Evolutionary conservation across 148 eudicot species (phyloP), one percentile per base, ranked within the genome.

Genomic region (Vaccinium myrtillus): DNA sequence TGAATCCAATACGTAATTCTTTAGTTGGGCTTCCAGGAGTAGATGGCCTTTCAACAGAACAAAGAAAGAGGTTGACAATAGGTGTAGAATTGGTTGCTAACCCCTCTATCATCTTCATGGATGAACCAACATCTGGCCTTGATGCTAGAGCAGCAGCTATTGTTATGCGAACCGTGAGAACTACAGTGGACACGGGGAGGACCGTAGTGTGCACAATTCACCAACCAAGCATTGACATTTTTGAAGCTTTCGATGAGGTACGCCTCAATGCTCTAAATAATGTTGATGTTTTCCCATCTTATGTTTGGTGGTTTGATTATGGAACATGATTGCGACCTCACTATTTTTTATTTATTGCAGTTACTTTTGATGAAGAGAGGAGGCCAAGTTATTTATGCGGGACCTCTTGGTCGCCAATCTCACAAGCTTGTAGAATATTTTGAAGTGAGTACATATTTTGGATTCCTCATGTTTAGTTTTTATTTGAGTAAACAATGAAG

Each of bases 101-200:
- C 77, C 98, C 95, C 18, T 94, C 95, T 27, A 93, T 94, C 36
- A 94, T 94, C 63, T 94, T 94, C 86, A 91, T 94, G 98, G 98
- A 95, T 86, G 98, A 95, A 79, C 98, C 98, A 21, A 95, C 98
- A 32, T 95, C 98, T 51, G 98, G 98, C 14, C 97, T 95, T 83
- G 98, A 95, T 88, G 98, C 98, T 32, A 89, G 98, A 88, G 97
- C 98, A 79, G 98, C 98, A 51, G 98, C 98, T 13, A 93, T 92
- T 84, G 98, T 95, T 15, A 94, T 94, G 95, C 91, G 93, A 27
- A 88, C 98, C 23, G 92, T 93, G 77, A 90, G 98, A 86, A 94
- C 92, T 78, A 94, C 94, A 0, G 95, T 91, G 49, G 90, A 94
- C 51, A 94, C 95, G 25, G 98, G 98, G 55, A 90, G 98, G 84